A percentile compares a stretch with the other conserved stretches of the same genome.
Conservation (phyloP, 2,329 filamentous ascomycete species). For the Helotiales sp. region DNA sequence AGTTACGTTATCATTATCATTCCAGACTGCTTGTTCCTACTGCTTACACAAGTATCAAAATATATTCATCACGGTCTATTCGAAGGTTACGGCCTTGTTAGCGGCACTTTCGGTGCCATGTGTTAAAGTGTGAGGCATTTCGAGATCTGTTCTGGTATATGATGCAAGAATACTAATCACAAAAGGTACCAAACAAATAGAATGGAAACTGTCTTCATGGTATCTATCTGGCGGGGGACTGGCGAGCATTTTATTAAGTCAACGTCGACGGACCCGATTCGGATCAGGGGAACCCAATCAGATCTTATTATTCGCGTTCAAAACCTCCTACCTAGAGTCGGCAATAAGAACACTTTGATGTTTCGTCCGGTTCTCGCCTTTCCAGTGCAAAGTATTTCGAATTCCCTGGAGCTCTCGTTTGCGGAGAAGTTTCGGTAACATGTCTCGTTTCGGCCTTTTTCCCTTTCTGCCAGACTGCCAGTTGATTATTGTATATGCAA, state of each 20-base stretch:
- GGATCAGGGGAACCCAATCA: neutral
- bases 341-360: neutral
- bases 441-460: neutral
- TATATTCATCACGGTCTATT: neutral
- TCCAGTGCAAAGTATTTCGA: neutral
- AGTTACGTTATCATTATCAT: neutral
- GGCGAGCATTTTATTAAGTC: no score
- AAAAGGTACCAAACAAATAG: neutral
- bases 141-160: neutral
- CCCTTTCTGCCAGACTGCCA: no score
- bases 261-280: neutral
- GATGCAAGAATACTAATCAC: neutral
- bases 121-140: constrained; percentile 21
- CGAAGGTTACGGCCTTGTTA: constrained; percentile 35
- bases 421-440: neutral
- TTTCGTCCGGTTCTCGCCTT: neutral
- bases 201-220: neutral
- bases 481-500: no score
- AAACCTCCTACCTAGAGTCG: neutral
- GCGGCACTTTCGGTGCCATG: constrained; percentile 35
- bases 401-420: neutral
- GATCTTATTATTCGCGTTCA: neutral
- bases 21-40: neutral
- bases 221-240: neutral
- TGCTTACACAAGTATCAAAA: neutral